Conservation (phyloP, 345 rosid species). For the Toxicodendron radicans region DNA sequence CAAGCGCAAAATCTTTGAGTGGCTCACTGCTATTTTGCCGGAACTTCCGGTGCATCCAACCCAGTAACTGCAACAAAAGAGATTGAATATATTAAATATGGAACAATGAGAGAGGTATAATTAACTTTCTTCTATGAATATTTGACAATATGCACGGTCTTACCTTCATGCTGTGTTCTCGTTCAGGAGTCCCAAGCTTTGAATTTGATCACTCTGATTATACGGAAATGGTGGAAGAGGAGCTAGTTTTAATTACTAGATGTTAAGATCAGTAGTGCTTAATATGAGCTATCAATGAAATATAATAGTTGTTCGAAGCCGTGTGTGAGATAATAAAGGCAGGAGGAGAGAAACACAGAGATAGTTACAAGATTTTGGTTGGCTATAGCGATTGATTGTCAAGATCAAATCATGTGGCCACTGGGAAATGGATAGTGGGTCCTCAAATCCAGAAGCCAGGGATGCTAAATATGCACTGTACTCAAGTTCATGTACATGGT, state of each 20-base stretch:
- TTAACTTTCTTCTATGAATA: background rate
- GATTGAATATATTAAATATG: background rate
- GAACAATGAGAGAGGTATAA: background rate
- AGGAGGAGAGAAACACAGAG: conserved; percentile 52
- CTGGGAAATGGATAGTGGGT: conserved; percentile 37
- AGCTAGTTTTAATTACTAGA: conserved; percentile 27
- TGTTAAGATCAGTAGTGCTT: conserved; percentile 14
- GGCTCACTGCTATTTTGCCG: conserved; percentile 61
- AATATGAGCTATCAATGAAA: conserved; percentile 22
- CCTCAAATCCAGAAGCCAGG: conserved; percentile 28
- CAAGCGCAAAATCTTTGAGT: conserved; percentile 54
- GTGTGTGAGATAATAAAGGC: conserved; percentile 33
- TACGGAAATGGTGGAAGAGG: conserved; percentile 18
- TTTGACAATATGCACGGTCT: background rate
- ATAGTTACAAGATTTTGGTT: conserved; percentile 44
- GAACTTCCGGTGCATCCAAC: conserved; percentile 88
- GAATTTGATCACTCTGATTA: conserved; percentile 23
- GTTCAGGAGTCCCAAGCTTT: conserved; percentile 13
- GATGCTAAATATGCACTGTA: conserved; percentile 10
- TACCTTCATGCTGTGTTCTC: conserved; percentile 56
- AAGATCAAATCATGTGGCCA: conserved; percentile 43
- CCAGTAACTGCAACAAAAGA: conserved; percentile 57
- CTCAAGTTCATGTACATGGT: conserved; percentile 12
- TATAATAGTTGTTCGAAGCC: conserved; percentile 11
- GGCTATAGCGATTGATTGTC: conserved; percentile 36